A percentile compares a stretch with the other conserved stretches of the same genome.
These are phyloP conservation scores for Escallonia herrerae DNA, from an alignment of 129 eudicot genomes.

Conservation along the genomic window DNA sequence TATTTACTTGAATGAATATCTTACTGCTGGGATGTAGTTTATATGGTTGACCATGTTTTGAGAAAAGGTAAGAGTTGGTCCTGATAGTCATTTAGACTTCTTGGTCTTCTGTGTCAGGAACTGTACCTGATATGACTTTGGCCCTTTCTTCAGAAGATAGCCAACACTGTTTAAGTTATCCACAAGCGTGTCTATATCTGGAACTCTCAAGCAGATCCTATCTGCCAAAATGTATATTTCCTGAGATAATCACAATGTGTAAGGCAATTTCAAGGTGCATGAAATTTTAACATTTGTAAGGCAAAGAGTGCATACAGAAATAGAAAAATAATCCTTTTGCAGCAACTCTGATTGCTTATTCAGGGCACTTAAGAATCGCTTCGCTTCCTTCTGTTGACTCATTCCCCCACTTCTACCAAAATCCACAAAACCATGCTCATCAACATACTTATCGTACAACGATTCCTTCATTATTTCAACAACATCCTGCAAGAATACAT, in stretches of 20 bases:
- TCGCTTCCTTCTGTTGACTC: constrained; percentile 84
- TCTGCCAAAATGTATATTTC: constrained; percentile 85
- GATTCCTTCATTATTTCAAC: constrained; percentile 98
- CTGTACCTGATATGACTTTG: constrained; percentile 76
- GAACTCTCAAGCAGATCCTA: constrained; percentile 60
- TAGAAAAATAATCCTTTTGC: constrained; percentile 82
- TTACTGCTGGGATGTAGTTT: too few relatives aligned
- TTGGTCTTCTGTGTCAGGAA: too few relatives aligned
- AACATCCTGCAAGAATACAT: constrained; percentile 53
- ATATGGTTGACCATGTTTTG: too few relatives aligned
- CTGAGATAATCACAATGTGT: constrained; percentile 29
- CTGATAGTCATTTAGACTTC: too few relatives aligned
- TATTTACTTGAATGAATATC: too few relatives aligned
- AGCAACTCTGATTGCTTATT: constrained; percentile 64
- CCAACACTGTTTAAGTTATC: constrained; percentile 65
- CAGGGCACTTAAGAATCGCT: constrained; percentile 64
- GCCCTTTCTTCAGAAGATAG: constrained; percentile 74
- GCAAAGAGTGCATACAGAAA: constrained; percentile 42
- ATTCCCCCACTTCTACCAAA: constrained; percentile 88
- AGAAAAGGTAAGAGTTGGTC: too few relatives aligned
- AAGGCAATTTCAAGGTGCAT: constrained; percentile 18
- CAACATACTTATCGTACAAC: constrained; percentile 82
- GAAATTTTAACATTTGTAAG: neutral
- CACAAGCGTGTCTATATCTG: constrained; percentile 61
- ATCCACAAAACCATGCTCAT: constrained; percentile 86